These are phyloP conservation scores for Flaveria trinervia DNA, from an alignment of 129 eudicot genomes.

Conservation along the genomic window DNA sequence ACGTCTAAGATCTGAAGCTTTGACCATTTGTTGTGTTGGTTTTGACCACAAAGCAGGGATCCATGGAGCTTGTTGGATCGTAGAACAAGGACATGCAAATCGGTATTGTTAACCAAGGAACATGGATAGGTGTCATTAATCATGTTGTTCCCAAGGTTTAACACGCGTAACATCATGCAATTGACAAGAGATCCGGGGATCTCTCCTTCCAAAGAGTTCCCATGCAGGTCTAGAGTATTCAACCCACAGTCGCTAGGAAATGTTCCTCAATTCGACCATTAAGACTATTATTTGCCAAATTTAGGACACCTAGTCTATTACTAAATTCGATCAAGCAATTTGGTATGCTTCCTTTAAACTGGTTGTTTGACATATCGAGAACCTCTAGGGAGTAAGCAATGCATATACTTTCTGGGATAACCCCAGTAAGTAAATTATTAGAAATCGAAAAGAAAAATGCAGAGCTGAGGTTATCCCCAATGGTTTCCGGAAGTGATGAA, in stretches of 20 bases:
- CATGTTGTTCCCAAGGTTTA: conserved; percentile 40
- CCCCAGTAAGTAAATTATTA: conserved; percentile 39
- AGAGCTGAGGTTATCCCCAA: conserved; percentile 1
- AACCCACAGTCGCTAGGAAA: conserved; percentile 36
- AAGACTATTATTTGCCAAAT: conserved; percentile 42
- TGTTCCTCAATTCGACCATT: conserved; percentile 26
- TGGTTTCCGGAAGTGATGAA: conserved; percentile 28
- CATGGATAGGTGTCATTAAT: conserved; percentile 41
- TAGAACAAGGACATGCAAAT: conserved; percentile 39
- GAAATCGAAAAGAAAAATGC: conserved; percentile 42
- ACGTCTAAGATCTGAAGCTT: conserved; percentile 53
- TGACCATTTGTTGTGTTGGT: conserved; percentile 11
- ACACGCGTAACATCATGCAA: conserved; percentile 34
- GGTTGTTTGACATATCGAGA: conserved; percentile 44
- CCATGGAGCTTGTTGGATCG: conserved; percentile 42
- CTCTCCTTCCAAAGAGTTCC: conserved; percentile 34
- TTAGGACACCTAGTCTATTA: conserved; percentile 30
- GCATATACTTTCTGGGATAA: conserved; percentile 49
- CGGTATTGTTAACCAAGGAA: conserved; percentile 16
- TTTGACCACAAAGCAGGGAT: background rate
- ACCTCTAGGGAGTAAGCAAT: conserved; percentile 31
- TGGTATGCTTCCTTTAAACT: conserved; percentile 42
- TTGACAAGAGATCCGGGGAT: conserved; percentile 36
- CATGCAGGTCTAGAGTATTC: conserved; percentile 45
- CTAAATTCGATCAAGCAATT: conserved; percentile 30